Percentiles rank a stretch among this genome's conserved stretches.
These are phyloP conservation scores for Skeletonema tropicum DNA, from an alignment of 108 stramenopile genomes.

Conservation along the genomic window DNA sequence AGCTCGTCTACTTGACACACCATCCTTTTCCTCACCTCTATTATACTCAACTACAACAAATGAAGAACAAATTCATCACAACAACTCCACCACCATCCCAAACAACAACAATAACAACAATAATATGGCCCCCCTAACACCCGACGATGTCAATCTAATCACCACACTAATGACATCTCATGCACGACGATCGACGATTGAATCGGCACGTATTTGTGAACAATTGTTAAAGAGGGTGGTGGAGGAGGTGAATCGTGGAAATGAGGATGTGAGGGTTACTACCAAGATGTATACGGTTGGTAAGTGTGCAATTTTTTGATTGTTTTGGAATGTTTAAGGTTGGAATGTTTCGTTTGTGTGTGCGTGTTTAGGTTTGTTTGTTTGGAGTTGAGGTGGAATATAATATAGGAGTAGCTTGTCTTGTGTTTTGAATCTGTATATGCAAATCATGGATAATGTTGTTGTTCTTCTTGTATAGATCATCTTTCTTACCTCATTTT, in stretches of 20 bases:
- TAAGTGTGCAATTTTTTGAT: not conserved
- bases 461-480: no score
- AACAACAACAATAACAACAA: conserved; percentile 6
- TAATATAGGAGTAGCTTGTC: no score
- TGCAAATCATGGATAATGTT: no score
- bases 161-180: conserved; percentile 66
- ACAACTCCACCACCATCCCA: not conserved
- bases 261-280: conserved; percentile 40
- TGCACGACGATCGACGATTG: conserved; percentile 54
- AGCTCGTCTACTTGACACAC: conserved; percentile 28
- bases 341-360: not conserved
- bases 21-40: not conserved
- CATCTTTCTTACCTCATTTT: no score
- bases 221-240: conserved; percentile 67
- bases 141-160: conserved; percentile 65
- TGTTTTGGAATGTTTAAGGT: not conserved
- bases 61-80: conserved; percentile 6
- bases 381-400: no score
- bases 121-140: conserved; percentile 38
- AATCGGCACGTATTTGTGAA: conserved; percentile 62
- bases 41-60: not conserved
- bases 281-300: conserved; percentile 52
- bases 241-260: conserved; percentile 56
- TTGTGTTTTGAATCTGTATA: no score
- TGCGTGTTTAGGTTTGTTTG: no score